These are phyloP conservation scores for Stagonosporopsis rhizophila DNA, from an alignment of 2,329 filamentous ascomycete species.

Conservation along the genomic window DNA sequence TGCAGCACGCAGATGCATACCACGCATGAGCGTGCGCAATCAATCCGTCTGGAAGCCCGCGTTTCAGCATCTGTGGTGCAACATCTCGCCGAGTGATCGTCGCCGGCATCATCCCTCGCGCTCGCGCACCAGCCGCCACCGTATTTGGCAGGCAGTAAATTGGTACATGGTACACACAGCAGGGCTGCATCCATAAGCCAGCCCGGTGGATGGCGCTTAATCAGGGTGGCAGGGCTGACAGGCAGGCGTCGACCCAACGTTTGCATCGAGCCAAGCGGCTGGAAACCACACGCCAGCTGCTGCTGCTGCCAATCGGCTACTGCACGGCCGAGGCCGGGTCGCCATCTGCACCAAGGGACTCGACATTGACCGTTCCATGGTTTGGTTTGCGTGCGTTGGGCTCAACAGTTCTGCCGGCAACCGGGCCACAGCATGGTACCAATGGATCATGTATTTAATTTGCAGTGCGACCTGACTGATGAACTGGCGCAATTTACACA, in stretches of 20 bases:
- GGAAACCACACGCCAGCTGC: no score
- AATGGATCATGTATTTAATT: background rate
- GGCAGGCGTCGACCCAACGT: background rate
- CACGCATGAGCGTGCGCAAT: conserved; percentile 3
- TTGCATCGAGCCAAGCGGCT: conserved; percentile 1
- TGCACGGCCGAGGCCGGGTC: background rate
- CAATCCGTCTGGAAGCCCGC: background rate
- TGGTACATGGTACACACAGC: background rate
- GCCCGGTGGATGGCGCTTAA: background rate
- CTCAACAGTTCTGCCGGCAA: background rate
- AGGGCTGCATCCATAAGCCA: conserved; percentile 1
- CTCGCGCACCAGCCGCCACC: background rate
- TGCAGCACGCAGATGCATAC: background rate
- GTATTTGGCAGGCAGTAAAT: background rate
- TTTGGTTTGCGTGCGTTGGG: background rate
- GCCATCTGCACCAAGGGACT: background rate
- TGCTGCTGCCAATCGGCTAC: conserved; percentile 6
- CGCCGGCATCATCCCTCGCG: conserved; percentile 3
- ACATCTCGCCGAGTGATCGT: conserved; percentile 1
- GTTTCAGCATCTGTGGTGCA: conserved; percentile 2
- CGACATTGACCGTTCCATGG: background rate
- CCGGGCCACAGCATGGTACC: background rate
- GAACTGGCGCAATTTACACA: conserved; percentile 1
- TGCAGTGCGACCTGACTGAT: conserved; percentile 2
- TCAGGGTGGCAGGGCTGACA: conserved; percentile 11